A percentile compares a stretch with the other conserved stretches of the same genome.
phyloP scores from a whole-genome alignment of 768 basidiomycete species.

The Rhizopogon roseolus region DNA sequence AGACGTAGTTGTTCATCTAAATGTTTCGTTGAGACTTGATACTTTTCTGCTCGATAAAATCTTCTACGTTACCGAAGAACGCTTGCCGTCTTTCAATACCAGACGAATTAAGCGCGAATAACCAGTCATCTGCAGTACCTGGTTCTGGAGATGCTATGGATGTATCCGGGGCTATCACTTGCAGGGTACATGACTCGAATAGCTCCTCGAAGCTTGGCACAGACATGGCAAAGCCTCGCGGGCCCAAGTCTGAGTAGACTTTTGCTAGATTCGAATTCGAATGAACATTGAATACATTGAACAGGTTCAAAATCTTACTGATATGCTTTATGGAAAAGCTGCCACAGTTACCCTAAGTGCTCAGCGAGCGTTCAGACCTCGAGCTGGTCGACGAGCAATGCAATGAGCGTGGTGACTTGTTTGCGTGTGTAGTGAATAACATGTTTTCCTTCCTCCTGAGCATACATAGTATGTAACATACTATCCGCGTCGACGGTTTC shows the following conservation, averaged over 20 bases:
- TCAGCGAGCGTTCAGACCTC: too few relatives aligned
- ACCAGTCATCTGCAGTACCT: slow-evolving; percentile 48
- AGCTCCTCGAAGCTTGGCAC: slow-evolving; percentile 54
- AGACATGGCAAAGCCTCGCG: slow-evolving; percentile 10
- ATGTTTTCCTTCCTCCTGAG: background rate
- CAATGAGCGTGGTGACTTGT: background rate
- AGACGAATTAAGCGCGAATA: slow-evolving; percentile 38
- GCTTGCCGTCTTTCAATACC: slow-evolving; percentile 55
- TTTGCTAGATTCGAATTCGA: background rate
- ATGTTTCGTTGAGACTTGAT: slow-evolving; percentile 13
- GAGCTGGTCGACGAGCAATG: too few relatives aligned
- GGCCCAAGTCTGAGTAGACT: background rate
- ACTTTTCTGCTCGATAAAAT: slow-evolving; percentile 5
- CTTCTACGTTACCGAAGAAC: slow-evolving; percentile 62
- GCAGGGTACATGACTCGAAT: slow-evolving; percentile 54
- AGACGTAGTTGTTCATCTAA: slow-evolving; percentile 55
- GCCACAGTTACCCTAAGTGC: background rate
- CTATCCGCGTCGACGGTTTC: background rate
- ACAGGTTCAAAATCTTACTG: background rate
- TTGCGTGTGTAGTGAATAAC: background rate
- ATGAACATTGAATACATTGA: background rate
- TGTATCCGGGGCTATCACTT: slow-evolving; percentile 62
- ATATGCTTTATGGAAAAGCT: background rate
- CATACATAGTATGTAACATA: background rate
- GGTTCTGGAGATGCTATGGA: slow-evolving; percentile 56